phyloP scores from a whole-genome alignment of 352 stramenopile genomes.

The Phytophthora sansomeana region DNA sequence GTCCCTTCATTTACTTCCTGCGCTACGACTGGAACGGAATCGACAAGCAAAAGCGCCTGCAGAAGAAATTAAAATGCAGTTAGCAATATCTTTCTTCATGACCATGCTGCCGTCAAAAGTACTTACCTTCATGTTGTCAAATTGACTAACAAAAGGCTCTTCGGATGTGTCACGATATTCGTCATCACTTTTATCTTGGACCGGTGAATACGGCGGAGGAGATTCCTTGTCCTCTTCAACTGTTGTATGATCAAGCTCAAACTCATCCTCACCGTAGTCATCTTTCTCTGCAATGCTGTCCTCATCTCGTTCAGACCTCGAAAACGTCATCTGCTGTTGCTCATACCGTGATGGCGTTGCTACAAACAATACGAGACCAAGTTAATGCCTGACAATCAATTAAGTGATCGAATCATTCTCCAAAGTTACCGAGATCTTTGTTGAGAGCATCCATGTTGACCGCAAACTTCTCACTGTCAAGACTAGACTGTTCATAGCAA shows the following conservation, averaged over 20 bases:
- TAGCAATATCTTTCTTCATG: background rate
- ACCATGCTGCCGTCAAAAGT: background rate
- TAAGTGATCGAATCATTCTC: background rate
- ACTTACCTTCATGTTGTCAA: slow-evolving; percentile 52
- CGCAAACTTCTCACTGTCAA: slow-evolving; percentile 80
- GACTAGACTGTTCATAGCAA: slow-evolving; percentile 54
- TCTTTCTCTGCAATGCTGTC: slow-evolving; percentile 38
- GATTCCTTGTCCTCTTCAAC: slow-evolving; percentile 14
- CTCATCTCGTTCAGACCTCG: slow-evolving; percentile 29
- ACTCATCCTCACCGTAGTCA: slow-evolving; percentile 69
- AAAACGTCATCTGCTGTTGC: slow-evolving; percentile 32
- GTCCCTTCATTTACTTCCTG: slow-evolving; percentile 1
- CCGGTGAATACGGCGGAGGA: slow-evolving; percentile 4
- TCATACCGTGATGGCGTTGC: slow-evolving; percentile 53
- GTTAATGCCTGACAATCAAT: background rate
- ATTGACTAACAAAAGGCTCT: slow-evolving; percentile 42
- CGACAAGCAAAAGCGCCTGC: slow-evolving; percentile 16
- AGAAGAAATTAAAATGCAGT: background rate
- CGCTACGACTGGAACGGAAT: slow-evolving; percentile 1
- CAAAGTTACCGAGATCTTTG: slow-evolving; percentile 47
- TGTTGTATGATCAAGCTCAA: slow-evolving; percentile 70
- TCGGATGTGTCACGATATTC: background rate
- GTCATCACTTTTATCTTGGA: slow-evolving; percentile 4
- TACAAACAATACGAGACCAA: background rate
- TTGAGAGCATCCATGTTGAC: slow-evolving; percentile 70